phyloP scores from a whole-genome alignment of 1,284 basidiomycete genomes.

The Cutaneotrichosporon cyanovorans region DNA sequence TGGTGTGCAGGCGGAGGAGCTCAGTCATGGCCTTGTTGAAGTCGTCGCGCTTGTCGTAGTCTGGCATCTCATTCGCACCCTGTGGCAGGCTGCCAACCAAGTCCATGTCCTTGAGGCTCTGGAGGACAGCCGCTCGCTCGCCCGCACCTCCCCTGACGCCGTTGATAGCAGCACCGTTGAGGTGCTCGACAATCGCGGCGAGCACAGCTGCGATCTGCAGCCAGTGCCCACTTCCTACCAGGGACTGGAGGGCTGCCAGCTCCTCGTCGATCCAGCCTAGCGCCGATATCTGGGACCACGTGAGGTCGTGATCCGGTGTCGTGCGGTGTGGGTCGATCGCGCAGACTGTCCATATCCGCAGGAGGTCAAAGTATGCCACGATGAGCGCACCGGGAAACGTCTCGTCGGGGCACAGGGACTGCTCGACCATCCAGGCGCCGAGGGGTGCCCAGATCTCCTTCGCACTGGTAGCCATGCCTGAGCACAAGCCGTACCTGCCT shows the following conservation, averaged over 20 bases:
- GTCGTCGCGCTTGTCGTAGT: not conserved
- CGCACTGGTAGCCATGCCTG: conserved; percentile 34
- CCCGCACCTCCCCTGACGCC: conserved; percentile 57
- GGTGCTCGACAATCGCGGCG: conserved; percentile 51
- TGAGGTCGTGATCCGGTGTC: conserved; percentile 73
- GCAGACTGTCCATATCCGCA: conserved; percentile 70
- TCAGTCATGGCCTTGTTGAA: conserved; percentile 7
- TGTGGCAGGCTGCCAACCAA: conserved; percentile 7
- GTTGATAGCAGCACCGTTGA: conserved; percentile 68
- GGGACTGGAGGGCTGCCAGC: conserved; percentile 23
- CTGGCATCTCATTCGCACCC: not conserved
- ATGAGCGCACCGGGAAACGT: conserved; percentile 44
- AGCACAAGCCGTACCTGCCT: conserved; percentile 69
- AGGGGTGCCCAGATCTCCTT: conserved; percentile 36
- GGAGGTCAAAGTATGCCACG: conserved; percentile 47
- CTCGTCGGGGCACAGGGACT: not conserved
- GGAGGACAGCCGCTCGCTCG: conserved; percentile 45
- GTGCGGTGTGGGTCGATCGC: conserved; percentile 83
- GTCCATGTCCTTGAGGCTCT: conserved; percentile 9
- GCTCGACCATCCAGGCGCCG: conserved; percentile 20
- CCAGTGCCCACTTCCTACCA: conserved; percentile 38
- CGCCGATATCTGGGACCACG: conserved; percentile 75
- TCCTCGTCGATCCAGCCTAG: conserved; percentile 67
- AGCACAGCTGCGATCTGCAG: conserved; percentile 42
- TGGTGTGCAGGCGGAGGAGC: conserved; percentile 15